Evolutionary conservation across 108 stramenopile genomes (phyloP), one percentile per base, ranked within the genome.

Genomic region (Skeletonema marinoi): DNA sequence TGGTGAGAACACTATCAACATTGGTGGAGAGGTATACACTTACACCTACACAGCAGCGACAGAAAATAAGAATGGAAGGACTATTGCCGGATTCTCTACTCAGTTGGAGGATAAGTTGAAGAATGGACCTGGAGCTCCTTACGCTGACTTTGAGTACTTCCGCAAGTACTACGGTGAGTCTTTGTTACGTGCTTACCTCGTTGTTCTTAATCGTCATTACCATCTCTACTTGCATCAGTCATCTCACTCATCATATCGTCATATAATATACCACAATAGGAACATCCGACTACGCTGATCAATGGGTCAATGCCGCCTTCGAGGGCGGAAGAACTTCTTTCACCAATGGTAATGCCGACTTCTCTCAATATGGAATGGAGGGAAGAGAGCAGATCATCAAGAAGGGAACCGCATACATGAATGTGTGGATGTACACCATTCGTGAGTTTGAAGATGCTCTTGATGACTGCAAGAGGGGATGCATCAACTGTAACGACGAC

Each of bases 381-480:
- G 86, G 78, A 41, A 66, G 85, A 32, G 88, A 89, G 63, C 82
- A 83, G 65, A 82, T 75, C 14, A 88, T 88, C 76, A 89, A 89
- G 75, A 95, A 92, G 73, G 92, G 85, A 29, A 83, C 81, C 8
- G 85, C 79, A 12, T 78, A 74, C 87, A 70, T 95, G 82, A 86
- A 66, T 50, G 65, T 88, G 56, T 89, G 71, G 63, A 92, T 94
- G 92, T 94, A 92, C 61, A 88, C 86, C 71, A 80, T 92, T 54
- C 78, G 86, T 5, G 85, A 87, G 60, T 80, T 90, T 63, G 90
- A 93, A 54, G 89, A 91, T 67, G 92, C 94, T 21, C 54, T 91
- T 48, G 81, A 88, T 60, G 89, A 93, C 25, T 96, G 93, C 70
- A 51, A 82, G 32, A 74, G 51, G 12, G 66, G 66, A n/a, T 89